Evolutionary conservation across 2,329 filamentous ascomycete species (phyloP), one percentile per base, ranked within the genome.

Genomic region (Nothomitra cinnamomea): DNA sequence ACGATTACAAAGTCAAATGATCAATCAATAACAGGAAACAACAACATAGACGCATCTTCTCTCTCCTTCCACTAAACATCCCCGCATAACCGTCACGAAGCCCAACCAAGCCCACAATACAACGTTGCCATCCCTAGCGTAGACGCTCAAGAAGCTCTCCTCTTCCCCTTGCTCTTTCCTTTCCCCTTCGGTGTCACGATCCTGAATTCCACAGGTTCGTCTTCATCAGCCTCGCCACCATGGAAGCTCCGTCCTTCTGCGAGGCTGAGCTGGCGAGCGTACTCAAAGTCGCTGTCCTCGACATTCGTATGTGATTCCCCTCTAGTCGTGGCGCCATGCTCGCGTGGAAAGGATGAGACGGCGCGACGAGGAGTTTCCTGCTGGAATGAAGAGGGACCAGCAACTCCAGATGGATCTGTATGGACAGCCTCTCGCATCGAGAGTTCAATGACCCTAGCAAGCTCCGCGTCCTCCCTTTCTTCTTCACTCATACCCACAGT

Each of bases 191-290:
- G 58, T 52, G 57, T 57, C 54, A 36, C 61, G n/a, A 56, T 60
- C 8, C 54, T 49, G 51, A 58, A 40, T 56, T 57, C 52, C 13
- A 40, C 54, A 15, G 51, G 54, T n/a, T 55, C 42, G 10, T 38
- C 19, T 4, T 48, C 48, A 19, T 62, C 60, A 35, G 60, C 58
- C 21, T 58, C 58, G 17, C n/a, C 47, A 19, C 41, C 53, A 19
- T 24, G 53, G 21, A 32, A 32, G 15, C 41, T 64, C 45, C 69
- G 65, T 58, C 78, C 73, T 60, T 82, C 78, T 0, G 72, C 78
- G 51, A 82, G 67, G 62, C 79, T 82, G 24, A 82, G 62, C 62
- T 79, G 77, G 57, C 82, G 65, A 0, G 79, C 79, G 61, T 78
- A 77, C 56, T 81, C 76, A 32, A 83, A 61, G 63, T 82, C 79